phyloP scores from a whole-genome alignment of 2,329 filamentous ascomycete species.

The Hymenoscyphus albidus region DNA sequence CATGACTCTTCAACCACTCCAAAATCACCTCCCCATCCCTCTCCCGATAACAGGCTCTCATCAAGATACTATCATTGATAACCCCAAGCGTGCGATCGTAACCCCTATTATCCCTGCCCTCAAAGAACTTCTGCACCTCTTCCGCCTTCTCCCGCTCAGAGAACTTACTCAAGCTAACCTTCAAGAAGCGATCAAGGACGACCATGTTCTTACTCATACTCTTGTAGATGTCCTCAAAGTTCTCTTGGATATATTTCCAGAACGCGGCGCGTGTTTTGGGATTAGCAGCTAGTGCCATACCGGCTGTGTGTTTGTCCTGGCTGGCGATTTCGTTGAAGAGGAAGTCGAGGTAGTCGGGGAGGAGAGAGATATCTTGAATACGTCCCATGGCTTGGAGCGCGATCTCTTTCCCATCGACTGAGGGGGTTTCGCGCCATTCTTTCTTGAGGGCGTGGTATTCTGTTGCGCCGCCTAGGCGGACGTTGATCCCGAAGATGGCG shows the following conservation, averaged over 20 bases:
- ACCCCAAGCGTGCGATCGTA: constrained; percentile 85
- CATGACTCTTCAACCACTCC: constrained; percentile 71
- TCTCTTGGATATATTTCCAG: constrained; percentile 81
- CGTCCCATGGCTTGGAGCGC: constrained; percentile 72
- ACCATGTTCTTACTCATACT: constrained; percentile 79
- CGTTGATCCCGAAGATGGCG: constrained; percentile 74
- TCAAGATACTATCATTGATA: constrained; percentile 79
- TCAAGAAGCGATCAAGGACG: constrained; percentile 83
- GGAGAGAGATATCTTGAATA: constrained; percentile 60
- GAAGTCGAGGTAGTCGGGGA: constrained; percentile 65
- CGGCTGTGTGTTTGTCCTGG: constrained; percentile 83
- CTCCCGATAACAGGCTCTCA: constrained; percentile 75
- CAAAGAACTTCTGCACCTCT: constrained; percentile 83
- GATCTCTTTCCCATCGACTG: constrained; percentile 88
- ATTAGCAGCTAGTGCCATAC: constrained; percentile 70
- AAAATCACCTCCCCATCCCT: constrained; percentile 69
- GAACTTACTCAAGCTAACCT: constrained; percentile 74
- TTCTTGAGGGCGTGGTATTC: constrained; percentile 75
- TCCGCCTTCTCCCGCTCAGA: constrained; percentile 63
- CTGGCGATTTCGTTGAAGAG: constrained; percentile 80
- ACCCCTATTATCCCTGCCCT: constrained; percentile 75
- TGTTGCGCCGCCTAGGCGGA: constrained; percentile 66
- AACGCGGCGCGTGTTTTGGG: constrained; percentile 66
- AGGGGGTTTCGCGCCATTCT: constrained; percentile 77
- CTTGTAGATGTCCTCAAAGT: constrained; percentile 71